Evolutionary conservation across 176 grass and related monocot species (phyloP).

Genomic region (Rhipidocladum racemiflorum): DNA sequence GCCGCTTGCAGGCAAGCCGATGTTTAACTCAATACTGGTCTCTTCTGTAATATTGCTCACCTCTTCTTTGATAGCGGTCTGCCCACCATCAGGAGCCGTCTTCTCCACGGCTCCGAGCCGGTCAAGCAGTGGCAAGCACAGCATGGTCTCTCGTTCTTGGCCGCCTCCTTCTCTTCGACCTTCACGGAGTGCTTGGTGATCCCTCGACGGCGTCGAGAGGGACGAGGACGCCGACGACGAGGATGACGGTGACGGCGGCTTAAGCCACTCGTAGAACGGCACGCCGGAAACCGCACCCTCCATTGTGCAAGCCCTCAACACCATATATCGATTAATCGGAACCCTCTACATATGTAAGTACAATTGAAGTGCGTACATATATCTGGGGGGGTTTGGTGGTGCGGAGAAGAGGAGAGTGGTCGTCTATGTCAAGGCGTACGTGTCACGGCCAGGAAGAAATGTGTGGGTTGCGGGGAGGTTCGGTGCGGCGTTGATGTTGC

Average conservation of each 20-base stretch:
- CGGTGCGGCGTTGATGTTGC: conserved; percentile 32
- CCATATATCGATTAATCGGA: conserved; percentile 16
- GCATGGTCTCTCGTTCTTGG: background rate
- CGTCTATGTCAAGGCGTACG: conserved; percentile 53
- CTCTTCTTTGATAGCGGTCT: conserved; percentile 39
- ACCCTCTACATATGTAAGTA: background rate
- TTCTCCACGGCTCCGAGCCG: conserved; percentile 47
- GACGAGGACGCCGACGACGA: background rate
- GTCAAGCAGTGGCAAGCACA: conserved; percentile 72
- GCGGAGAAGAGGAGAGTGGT: background rate
- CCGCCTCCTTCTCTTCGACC: background rate
- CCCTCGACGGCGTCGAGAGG: conserved; percentile 5
- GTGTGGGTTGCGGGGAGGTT: background rate
- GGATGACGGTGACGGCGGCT: conserved; percentile 4
- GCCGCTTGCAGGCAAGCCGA: conserved; percentile 36
- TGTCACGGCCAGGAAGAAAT: conserved; percentile 19
- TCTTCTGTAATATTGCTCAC: background rate
- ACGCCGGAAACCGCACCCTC: conserved; percentile 24
- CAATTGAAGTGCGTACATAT: conserved; percentile 2
- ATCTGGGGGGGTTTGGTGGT: background rate
- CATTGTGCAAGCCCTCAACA: conserved; percentile 41
- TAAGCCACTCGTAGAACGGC: conserved; percentile 58
- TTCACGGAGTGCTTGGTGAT: background rate
- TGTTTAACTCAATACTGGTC: conserved; percentile 55
- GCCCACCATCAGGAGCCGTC: background rate